A percentile compares a stretch with the other conserved stretches of the same genome.
These are phyloP conservation scores for Kalmanozyma brasiliensis DNA, from an alignment of 1,284 basidiomycete species.

Conservation along the genomic window DNA sequence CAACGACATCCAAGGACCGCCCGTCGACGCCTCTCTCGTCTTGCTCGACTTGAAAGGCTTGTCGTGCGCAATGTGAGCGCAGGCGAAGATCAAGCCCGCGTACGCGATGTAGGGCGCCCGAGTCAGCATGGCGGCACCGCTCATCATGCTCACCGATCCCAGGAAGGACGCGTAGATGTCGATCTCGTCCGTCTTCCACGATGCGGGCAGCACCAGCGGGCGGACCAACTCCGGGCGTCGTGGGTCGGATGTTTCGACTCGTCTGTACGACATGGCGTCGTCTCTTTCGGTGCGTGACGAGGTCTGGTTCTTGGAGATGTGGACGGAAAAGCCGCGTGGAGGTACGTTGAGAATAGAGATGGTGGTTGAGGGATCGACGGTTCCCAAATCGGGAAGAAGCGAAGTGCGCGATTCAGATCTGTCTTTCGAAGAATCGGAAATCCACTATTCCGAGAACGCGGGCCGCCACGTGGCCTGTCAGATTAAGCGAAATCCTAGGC, in stretches of 20 bases:
- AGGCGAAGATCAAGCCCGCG: conserved; percentile 45
- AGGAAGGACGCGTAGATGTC: conserved; percentile 45
- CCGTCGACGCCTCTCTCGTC: conserved; percentile 27
- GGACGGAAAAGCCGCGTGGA: no score
- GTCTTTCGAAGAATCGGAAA: no score
- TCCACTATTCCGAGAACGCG: no score
- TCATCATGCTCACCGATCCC: conserved; percentile 36
- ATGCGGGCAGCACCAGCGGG: conserved; percentile 22
- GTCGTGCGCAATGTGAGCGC: conserved; percentile 50
- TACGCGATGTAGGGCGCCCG: conserved; percentile 39
- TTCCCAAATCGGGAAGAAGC: no score
- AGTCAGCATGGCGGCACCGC: conserved; percentile 42
- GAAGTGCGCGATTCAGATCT: no score
- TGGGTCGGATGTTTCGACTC: conserved; percentile 35
- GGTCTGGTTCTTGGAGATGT: no score
- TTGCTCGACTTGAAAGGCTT: conserved; percentile 46
- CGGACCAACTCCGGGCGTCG: conserved; percentile 26
- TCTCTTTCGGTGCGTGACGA: no score
- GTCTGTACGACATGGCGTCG: conserved; percentile 36
- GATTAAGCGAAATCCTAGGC: no score
- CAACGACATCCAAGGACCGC: conserved; percentile 40
- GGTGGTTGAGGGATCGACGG: no score
- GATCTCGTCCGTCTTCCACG: conserved; percentile 37
- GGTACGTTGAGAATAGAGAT: no score
- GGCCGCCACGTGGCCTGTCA: no score